These are phyloP conservation scores for Phragmites australis DNA, from an alignment of 176 grass and related monocot genomes.

Conservation along the genomic window DNA sequence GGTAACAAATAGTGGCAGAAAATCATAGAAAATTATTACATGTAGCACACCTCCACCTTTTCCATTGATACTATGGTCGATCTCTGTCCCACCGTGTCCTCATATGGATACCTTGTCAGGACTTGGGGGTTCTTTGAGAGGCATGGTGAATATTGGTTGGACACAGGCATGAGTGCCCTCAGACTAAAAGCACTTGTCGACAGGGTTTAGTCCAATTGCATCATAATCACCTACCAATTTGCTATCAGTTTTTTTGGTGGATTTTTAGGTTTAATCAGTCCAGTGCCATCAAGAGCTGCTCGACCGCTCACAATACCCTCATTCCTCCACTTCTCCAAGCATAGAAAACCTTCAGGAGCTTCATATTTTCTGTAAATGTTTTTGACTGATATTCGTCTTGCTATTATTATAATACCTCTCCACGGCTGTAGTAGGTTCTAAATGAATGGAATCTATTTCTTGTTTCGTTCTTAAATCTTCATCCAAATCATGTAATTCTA, in stretches of 20 bases:
- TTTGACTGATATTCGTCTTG: neutral
- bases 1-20: neutral
- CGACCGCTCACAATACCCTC: neutral
- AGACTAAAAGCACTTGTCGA: neutral
- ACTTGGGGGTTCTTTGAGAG: neutral
- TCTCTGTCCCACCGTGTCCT: neutral
- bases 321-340: conserved; percentile 48
- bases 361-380: conserved; percentile 16
- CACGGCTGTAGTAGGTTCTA: neutral
- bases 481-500: conserved; percentile 25
- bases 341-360: conserved; percentile 29
- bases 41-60: conserved; percentile 29
- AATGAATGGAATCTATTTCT: conserved; percentile 15
- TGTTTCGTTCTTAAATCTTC: conserved; percentile 37
- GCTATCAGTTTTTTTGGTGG: neutral
- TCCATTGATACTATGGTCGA: neutral
- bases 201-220: conserved; percentile 16
- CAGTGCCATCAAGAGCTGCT: conserved; percentile 30
- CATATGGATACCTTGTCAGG: conserved; percentile 13
- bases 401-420: neutral
- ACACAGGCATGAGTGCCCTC: conserved; percentile 8
- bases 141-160: conserved; percentile 10
- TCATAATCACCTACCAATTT: conserved; percentile 3
- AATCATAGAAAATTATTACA: conserved; percentile 4
- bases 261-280: conserved; percentile 24